Evolutionary conservation across 768 basidiomycete species (phyloP), one percentile per base, ranked within the genome.

Genomic region (Trametes villosa): DNA sequence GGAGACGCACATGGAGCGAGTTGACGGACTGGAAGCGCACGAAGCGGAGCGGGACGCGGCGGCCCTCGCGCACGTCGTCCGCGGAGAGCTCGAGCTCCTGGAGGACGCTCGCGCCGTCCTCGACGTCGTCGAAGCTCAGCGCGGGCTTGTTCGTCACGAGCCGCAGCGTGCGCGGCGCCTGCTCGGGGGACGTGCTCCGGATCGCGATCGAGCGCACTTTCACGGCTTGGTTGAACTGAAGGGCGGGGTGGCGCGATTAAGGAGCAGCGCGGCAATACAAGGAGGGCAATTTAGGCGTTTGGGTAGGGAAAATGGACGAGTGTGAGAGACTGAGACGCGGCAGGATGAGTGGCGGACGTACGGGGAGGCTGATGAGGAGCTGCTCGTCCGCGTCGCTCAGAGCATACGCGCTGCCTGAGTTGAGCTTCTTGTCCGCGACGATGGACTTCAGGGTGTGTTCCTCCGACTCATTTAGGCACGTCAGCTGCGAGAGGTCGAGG

Each of bases 351-450:
- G n/a, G n/a, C n/a, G n/a, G 24, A 77, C 84, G 65, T 67, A 89
- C 88, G 20, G 81, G 78, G 54, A 92, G 79, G 65, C 77, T 89
- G 48, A 92, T 59, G 26, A 92, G 74, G 8, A 92, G 78, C 70
- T 92, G 86, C 64, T 87, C 90, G 64, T 92, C 90, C 2, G 81
- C 83, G 69, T 91, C 88, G 66, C 87, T 89, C 61, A 83, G 76
- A 53, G 91, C 78, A 71, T 81, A 86, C 30, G 73, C 74, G 20
- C 56, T 40, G 29, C 76, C 66, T 1, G 75, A 77, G 71, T 88
- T 88, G 53, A 68, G 72, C 15, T 71, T 70, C 65, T 78, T 86
- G 40, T 49, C 24, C 0, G 68, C 63, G 17, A 89, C 62, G 57
- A 91, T 80, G 24, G 79, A 76, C 63, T 80, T 79, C 45, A 91